These are phyloP conservation scores for Mucor lusitanicus DNA, from an alignment of 371 early-diverging fungal genomes.

Conservation along the genomic window DNA sequence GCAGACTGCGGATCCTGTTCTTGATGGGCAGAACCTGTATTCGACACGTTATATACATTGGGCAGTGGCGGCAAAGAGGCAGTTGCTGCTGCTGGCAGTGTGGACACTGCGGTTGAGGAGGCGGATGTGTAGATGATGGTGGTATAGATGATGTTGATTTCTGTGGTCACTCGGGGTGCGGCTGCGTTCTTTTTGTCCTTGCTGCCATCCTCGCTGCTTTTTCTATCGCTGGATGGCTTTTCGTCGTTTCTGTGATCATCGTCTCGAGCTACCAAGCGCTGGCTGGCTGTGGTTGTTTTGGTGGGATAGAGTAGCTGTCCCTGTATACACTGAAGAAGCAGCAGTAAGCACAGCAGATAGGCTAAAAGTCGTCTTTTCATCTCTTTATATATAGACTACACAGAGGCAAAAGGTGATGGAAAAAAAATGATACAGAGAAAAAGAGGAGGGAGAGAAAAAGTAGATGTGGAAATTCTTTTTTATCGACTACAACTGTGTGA, in stretches of 20 bases:
- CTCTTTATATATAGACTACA: background rate
- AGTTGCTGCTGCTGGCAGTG: background rate
- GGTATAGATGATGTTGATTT: constrained; percentile 6
- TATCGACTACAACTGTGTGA: background rate
- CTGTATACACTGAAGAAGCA: background rate
- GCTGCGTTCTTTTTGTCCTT: background rate
- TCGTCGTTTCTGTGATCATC: background rate
- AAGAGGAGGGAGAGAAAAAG: background rate
- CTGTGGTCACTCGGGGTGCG: background rate
- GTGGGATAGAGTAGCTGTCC: background rate
- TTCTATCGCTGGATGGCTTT: background rate
- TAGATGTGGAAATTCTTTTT: background rate
- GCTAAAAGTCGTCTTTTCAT: background rate
- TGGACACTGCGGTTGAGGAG: background rate
- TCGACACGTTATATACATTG: constrained; percentile 14
- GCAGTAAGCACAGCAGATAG: background rate
- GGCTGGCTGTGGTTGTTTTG: background rate
- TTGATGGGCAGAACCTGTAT: constrained; percentile 6
- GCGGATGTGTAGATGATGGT: constrained; percentile 6
- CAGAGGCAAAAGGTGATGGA: background rate
- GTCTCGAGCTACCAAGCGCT: background rate
- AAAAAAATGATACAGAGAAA: background rate
- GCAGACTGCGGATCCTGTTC: constrained; percentile 6
- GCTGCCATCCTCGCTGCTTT: background rate
- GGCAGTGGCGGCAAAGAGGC: background rate